A percentile compares a stretch with the other conserved stretches of the same genome.
phyloP scores from a whole-genome alignment of 179 eudicot genomes.

The Spinacia oleracea region DNA sequence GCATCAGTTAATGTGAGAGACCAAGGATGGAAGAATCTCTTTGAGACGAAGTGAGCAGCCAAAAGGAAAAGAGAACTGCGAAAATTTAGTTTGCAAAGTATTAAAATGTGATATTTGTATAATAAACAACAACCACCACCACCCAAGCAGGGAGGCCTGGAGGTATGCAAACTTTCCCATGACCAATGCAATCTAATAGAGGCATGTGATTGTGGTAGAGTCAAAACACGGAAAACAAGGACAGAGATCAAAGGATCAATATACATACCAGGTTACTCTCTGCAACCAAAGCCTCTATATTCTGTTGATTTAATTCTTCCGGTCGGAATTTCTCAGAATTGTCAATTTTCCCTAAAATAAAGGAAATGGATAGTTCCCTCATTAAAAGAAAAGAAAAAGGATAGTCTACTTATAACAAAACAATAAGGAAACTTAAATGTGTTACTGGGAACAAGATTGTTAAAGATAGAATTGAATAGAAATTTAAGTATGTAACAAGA shows the following conservation, averaged over 20 bases:
- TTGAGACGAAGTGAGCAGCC: slow-evolving; percentile 15
- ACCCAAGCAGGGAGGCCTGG: not conserved
- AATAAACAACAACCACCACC: not conserved
- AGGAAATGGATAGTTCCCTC: not conserved
- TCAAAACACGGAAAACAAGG: not conserved
- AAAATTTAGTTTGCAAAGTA: not conserved
- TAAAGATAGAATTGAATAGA: slow-evolving; percentile 1
- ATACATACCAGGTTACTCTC: slow-evolving; percentile 79
- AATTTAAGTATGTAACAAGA: not conserved
- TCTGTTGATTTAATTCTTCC: slow-evolving; percentile 96
- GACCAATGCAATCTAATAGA: not conserved
- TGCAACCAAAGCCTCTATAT: slow-evolving; percentile 98
- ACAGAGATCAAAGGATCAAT: slow-evolving; percentile 7
- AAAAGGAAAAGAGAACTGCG: not conserved
- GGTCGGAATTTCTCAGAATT: slow-evolving; percentile 91
- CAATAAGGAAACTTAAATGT: not conserved
- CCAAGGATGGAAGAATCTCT: not conserved
- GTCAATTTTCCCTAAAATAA: slow-evolving; percentile 57
- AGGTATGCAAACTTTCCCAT: not conserved
- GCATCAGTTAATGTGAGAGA: not conserved
- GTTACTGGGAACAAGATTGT: not conserved
- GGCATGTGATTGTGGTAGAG: not conserved
- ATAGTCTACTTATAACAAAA: not conserved
- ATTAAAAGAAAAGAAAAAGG: not conserved
- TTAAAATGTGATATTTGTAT: not conserved